phyloP scores from a whole-genome alignment of 257 asterid genomes.

The Euphrasia confusa region DNA sequence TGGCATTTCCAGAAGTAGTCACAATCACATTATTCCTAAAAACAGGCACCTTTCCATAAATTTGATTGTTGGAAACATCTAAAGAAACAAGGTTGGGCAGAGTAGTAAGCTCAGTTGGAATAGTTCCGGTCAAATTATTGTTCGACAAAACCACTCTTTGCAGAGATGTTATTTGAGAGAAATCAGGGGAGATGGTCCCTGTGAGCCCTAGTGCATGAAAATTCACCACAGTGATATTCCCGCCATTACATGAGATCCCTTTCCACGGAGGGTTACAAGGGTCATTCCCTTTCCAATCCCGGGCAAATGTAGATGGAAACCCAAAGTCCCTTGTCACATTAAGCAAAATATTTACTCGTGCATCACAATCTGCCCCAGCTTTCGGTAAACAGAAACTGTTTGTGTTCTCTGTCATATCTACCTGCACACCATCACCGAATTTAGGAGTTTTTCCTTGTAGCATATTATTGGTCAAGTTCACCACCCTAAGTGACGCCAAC shows the following conservation, averaged over 20 bases:
- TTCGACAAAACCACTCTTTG: conserved; percentile 48
- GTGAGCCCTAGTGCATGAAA: conserved; percentile 45
- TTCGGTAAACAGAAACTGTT: conserved; percentile 55
- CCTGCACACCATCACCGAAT: conserved; percentile 33
- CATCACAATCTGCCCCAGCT: conserved; percentile 59
- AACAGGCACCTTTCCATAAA: conserved; percentile 51
- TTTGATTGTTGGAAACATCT: conserved; percentile 63
- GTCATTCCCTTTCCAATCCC: conserved; percentile 61
- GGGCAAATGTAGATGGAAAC: conserved; percentile 50
- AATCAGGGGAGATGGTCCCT: conserved; percentile 58
- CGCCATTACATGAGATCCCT: conserved; percentile 49
- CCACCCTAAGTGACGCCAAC: conserved; percentile 35
- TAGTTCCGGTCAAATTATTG: conserved; percentile 53
- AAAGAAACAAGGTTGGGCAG: conserved; percentile 42
- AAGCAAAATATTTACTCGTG: conserved; percentile 51
- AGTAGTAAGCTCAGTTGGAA: conserved; percentile 53
- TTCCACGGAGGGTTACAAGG: conserved; percentile 52
- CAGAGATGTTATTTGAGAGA: conserved; percentile 40
- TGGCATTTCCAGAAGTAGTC: conserved; percentile 42
- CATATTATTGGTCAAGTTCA: conserved; percentile 64
- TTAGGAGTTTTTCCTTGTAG: conserved; percentile 68
- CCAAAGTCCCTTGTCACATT: conserved; percentile 44
- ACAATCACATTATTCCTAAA: conserved; percentile 40
- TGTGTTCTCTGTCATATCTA: conserved; percentile 27
- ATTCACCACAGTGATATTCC: conserved; percentile 48